Evolutionary conservation across 345 rosid genomes (phyloP), one percentile per base, ranked within the genome.

Genomic region (Geranium brycei): DNA sequence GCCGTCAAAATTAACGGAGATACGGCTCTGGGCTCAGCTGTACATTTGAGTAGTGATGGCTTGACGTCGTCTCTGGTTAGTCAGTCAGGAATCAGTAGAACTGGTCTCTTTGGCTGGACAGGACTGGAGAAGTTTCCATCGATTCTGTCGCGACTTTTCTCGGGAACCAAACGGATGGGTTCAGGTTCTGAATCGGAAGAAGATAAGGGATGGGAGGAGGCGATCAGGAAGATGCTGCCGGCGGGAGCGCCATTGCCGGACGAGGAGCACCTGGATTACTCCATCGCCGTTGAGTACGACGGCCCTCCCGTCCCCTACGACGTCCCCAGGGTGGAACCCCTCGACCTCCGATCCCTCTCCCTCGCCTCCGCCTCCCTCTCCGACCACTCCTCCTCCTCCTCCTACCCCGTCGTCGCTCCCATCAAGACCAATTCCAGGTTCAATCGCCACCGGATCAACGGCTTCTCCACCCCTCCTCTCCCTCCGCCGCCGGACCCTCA

Each of bases 261-360:
- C 64, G 83, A 82, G 61, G 80, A 71, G 17, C 75, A 75, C 31
- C 82, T 80, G 62, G 85, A 85, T 71, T 85, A 72, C 72, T 85
- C 85, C 19, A 77, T 85, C 65, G 90, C 87, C 1, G 62, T 85
- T 5, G 82, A 75, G 55, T 85, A 85, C 65, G 71, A 79, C 38
- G 90, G 87, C 1, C 90, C 90, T 57, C 79, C 87, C 0, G 53
- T 85, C n/a, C 47, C 80, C 17, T 81, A 71, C 67, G 72, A 71
- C 13, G 74, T 85, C 69, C 90, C 90, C 8, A 69, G 69, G 6
- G 70, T 77, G 17, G 80, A 80, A 55, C 90, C 90, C 19, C 40
- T 85, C 13, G 59, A 70, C 58, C n/a, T 58, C 78, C 28, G 28
- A 63, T 1, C 66, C 68, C 0, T 32, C 72, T 56, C 62, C 71